Base-by-base conservation (phyloP, 371 early-diverging fungal genomes). In the Syncephalis plumigaleata region DNA sequence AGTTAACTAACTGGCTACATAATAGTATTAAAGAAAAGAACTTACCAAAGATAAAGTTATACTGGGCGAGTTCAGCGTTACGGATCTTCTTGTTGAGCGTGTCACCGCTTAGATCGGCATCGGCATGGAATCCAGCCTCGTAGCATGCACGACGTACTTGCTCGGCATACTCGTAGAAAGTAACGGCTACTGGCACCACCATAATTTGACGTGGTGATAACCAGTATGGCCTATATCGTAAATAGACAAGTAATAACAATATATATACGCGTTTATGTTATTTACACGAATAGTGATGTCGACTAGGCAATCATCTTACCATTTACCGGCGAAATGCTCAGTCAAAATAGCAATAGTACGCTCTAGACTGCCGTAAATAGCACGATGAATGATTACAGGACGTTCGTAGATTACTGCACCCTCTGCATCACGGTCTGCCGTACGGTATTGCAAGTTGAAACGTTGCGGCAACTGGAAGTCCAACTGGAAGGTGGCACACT, bases 401-500 rank as follows among this genome's bases (percentile, higher is more conserved):
- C 71, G 68, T 45, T 73, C 68, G 9, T 59, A 58, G 36, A 70
- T 72, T 15, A 54, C 50, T 38, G 51, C 54, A 24, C 54, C 58
- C 18, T 49, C 49, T 16, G 50, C 47, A 18, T 56, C 50, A 15
- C 56, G 55, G 4, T 61, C 46, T 13, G 70, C 66, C 45, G 79
- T 73, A 26, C 67, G 65, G 59, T 85, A 98, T 47, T 71, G 64
- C n/a, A 98, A 64, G 2, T 74, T 71, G 64, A 98, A 98, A 20
- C 95, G 72, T 48, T 70, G 61, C 1, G 98, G 98, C 39, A 97
- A 68, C 57, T 95, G 91, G 60, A 84, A 95, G 75, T 82, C 99
- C 20, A 99, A 72, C 60, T 99, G 99, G 45, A 99, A 86, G 1
- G 99, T 99, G 20, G 98, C 99, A 50, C 98, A 98, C 65, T 99